Percentiles rank a stretch among this genome's conserved stretches.
Evolutionary conservation across 2,329 filamentous ascomycete species (phyloP).

Genomic region (Calonectria pteridis): DNA sequence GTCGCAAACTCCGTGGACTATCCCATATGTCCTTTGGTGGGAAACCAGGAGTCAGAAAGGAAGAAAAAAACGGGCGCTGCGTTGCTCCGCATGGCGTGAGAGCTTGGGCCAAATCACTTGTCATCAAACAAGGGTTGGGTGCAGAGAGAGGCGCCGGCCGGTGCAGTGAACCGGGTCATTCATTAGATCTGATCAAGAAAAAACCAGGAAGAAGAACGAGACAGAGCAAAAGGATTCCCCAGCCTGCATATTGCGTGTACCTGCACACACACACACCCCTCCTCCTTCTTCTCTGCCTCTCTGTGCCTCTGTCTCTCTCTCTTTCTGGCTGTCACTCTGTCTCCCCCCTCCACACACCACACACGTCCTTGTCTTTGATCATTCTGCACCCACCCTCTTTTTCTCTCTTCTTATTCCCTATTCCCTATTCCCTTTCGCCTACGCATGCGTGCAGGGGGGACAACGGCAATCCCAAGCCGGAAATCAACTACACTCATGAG

Average conservation of each 20-base stretch:
- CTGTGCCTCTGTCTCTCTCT: not conserved
- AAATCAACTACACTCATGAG: not conserved
- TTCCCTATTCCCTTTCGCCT: not conserved
- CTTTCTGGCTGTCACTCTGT: no score
- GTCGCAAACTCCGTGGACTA: slow-evolving; percentile 7
- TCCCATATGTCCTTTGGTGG: no score
- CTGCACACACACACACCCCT: not conserved
- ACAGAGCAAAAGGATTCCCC: not conserved
- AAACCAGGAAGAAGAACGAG: not conserved
- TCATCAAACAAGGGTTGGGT: not conserved
- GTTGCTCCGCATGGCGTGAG: slow-evolving; percentile 16
- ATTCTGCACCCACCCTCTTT: not conserved
- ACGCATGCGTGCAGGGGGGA: slow-evolving; percentile 5
- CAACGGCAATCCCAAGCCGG: slow-evolving; percentile 20
- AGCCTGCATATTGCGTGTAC: not conserved
- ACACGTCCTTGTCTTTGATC: not conserved
- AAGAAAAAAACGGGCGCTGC: not conserved
- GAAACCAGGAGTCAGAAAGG: no score
- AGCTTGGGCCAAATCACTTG: slow-evolving; percentile 5
- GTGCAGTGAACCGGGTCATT: not conserved
- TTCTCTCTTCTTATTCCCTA: not conserved
- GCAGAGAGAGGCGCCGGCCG: no score
- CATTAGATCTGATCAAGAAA: not conserved
- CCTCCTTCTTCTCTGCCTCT: not conserved
- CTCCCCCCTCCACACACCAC: not conserved